Evolutionary conservation across 805 yeast genomes (phyloP).

Genomic region (Candida piceae): DNA sequence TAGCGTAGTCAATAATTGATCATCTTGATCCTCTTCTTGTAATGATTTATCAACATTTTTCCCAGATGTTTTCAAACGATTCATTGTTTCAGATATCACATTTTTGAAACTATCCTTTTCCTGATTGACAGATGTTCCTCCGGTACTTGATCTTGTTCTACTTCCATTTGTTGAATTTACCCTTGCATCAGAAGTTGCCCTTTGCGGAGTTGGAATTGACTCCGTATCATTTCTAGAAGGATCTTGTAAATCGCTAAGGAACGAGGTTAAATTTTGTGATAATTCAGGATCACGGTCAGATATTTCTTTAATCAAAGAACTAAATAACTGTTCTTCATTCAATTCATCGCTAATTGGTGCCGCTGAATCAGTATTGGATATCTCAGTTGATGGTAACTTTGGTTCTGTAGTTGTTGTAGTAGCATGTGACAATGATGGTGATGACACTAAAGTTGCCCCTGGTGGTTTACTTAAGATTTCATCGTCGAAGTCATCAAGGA

Average conservation of each 20-base stretch:
- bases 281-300: slow-evolving; percentile 24
- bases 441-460: slow-evolving; percentile 35
- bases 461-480: slow-evolving; percentile 61
- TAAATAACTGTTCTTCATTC: slow-evolving; percentile 21
- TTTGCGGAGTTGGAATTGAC: slow-evolving; percentile 1
- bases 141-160: slow-evolving; percentile 14
- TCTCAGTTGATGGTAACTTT: too few relatives aligned
- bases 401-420: background rate
- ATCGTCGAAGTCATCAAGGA: slow-evolving; percentile 80
- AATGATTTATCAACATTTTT: slow-evolving; percentile 57
- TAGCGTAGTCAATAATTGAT: slow-evolving; percentile 56
- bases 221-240: slow-evolving; percentile 18
- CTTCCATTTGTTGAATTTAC: slow-evolving; percentile 5
- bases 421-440: background rate
- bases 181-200: slow-evolving; percentile 8
- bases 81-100: slow-evolving; percentile 75
- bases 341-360: slow-evolving; percentile 11
- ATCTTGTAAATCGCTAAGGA: slow-evolving; percentile 23
- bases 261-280: slow-evolving; percentile 19
- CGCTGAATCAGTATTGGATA: slow-evolving; percentile 1
- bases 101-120: slow-evolving; percentile 47
- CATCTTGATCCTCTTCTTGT: slow-evolving; percentile 33
- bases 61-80: slow-evolving; percentile 75
- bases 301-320: slow-evolving; percentile 21
- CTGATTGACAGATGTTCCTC: slow-evolving; percentile 3